Conservation (phyloP, 2,329 filamentous ascomycete species). For the Colletotrichum tamarilloi region DNA sequence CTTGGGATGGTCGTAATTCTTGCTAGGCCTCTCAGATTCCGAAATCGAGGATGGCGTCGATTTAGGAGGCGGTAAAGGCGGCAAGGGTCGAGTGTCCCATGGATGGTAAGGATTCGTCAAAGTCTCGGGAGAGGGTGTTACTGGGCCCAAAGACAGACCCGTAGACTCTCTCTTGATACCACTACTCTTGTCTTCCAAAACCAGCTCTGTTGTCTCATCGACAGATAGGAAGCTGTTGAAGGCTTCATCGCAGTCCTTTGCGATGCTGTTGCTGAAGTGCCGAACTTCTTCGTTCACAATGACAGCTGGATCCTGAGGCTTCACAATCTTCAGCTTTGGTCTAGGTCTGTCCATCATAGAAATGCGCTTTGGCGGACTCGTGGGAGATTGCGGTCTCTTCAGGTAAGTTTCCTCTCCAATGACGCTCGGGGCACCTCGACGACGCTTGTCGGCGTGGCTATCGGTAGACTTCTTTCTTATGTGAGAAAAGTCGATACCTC, state of each 20-base stretch:
- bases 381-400: slow-evolving; percentile 14
- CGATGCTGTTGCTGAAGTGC: slow-evolving; percentile 85
- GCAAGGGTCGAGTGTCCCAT: slow-evolving; percentile 63
- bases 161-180: slow-evolving; percentile 48
- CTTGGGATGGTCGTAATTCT: background rate
- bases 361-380: slow-evolving; percentile 18
- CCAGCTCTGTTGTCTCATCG: slow-evolving; percentile 44
- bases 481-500: slow-evolving; percentile 66
- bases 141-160: slow-evolving; percentile 56
- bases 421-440: background rate
- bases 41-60: background rate
- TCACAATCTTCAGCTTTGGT: slow-evolving; percentile 41
- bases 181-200: slow-evolving; percentile 47
- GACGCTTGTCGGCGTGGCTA: slow-evolving; percentile 31
- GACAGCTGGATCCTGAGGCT: slow-evolving; percentile 36
- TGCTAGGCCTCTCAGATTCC: background rate
- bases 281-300: slow-evolving; percentile 79
- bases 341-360: slow-evolving; percentile 33
- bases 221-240: slow-evolving; percentile 76
- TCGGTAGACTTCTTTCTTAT: slow-evolving; percentile 50
- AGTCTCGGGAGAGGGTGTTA: slow-evolving; percentile 45
- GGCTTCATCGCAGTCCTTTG: slow-evolving; percentile 87
- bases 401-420: background rate
- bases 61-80: slow-evolving; percentile 55
- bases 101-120: slow-evolving; percentile 42